Percentiles rank a stretch among this genome's conserved stretches.
These are phyloP conservation scores for Claviceps sp. DNA, from an alignment of 2,329 filamentous ascomycete species.

Conservation along the genomic window DNA sequence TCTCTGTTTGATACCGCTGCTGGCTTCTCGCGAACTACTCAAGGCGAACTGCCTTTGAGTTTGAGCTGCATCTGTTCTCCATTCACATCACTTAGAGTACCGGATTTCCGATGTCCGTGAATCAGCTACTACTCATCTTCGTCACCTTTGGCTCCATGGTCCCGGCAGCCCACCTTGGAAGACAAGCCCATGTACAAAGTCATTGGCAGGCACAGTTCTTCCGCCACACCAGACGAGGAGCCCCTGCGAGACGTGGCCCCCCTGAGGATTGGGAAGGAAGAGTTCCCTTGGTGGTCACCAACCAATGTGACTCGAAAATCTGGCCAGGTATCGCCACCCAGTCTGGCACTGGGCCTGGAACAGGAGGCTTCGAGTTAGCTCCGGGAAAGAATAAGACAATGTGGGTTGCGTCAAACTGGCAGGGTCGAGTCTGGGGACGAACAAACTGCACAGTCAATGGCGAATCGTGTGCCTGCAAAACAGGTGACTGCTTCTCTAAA, in stretches of 20 bases:
- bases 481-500: slow-evolving; percentile 63
- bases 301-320: slow-evolving; percentile 56
- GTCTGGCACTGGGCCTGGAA: slow-evolving; percentile 51
- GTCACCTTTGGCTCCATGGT: slow-evolving; percentile 12
- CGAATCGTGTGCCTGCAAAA: slow-evolving; percentile 54
- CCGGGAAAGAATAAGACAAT: slow-evolving; percentile 45
- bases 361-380: slow-evolving; percentile 54
- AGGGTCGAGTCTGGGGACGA: slow-evolving; percentile 69
- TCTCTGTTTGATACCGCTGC: neutral
- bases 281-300: slow-evolving; percentile 54
- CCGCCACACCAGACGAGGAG: slow-evolving; percentile 12
- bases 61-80: neutral
- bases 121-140: slow-evolving; percentile 10
- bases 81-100: neutral
- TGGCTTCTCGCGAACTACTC: neutral
- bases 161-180: slow-evolving; percentile 7
- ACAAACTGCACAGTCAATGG: slow-evolving; percentile 70
- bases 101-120: slow-evolving; percentile 8
- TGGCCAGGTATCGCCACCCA: slow-evolving; percentile 69
- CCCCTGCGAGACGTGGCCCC: slow-evolving; percentile 17
- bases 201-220: slow-evolving; percentile 17
- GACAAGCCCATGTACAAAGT: slow-evolving; percentile 7
- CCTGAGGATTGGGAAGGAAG: slow-evolving; percentile 22
- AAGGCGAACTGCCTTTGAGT: neutral
- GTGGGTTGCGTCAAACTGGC: slow-evolving; percentile 61